Conservation (phyloP, 768 basidiomycete species). For the Lentinula guzmanii region DNA sequence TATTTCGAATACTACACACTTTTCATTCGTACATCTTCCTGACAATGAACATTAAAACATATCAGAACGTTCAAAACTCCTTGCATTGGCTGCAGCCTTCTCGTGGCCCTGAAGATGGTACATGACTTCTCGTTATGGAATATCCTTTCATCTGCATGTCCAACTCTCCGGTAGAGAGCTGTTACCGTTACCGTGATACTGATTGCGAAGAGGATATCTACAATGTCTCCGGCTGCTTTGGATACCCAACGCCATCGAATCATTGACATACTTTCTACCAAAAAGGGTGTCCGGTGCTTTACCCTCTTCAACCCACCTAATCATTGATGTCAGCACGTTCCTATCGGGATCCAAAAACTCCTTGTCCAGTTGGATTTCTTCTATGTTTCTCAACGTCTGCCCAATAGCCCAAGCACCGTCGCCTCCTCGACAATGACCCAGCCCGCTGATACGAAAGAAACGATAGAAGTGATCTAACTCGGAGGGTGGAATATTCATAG, state of each 20-base stretch:
- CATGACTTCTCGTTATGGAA: no score
- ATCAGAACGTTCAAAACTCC: no score
- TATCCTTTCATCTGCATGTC: background rate
- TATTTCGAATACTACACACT: background rate
- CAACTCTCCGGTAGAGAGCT: background rate
- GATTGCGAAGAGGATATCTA: background rate
- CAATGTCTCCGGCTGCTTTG: constrained; percentile 3
- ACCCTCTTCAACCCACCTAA: constrained; percentile 8
- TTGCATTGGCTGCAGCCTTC: no score
- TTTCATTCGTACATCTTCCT: background rate
- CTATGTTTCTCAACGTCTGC: background rate
- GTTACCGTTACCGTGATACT: background rate
- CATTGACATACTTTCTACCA: constrained; percentile 1
- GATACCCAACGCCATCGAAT: background rate
- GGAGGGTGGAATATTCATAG: constrained; percentile 9
- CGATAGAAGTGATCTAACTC: constrained; percentile 17
- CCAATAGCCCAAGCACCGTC: constrained; percentile 13
- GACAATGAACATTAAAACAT: no score
- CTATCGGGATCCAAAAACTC: background rate
- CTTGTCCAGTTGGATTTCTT: background rate
- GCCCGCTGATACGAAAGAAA: constrained; percentile 16
- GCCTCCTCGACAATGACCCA: constrained; percentile 15
- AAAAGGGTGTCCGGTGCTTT: constrained; percentile 1
- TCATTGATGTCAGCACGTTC: constrained; percentile 2
- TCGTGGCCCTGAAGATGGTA: no score